A percentile compares a stretch with the other conserved stretches of the same genome.
These are phyloP conservation scores for Meredithiella fracta DNA, from an alignment of 2,329 filamentous ascomycete species.

Conservation along the genomic window DNA sequence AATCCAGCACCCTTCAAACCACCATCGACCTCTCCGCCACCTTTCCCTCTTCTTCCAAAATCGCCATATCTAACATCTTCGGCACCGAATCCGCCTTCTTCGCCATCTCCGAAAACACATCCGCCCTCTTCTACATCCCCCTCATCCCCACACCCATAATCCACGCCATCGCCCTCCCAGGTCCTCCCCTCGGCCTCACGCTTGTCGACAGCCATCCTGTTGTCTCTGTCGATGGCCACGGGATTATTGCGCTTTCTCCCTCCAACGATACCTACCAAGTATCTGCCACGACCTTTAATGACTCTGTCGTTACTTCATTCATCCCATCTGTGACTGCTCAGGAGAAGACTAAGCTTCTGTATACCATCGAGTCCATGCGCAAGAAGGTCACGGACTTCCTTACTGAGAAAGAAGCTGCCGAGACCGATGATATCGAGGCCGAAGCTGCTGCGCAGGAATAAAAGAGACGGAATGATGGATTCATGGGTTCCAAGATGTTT, in stretches of 20 bases:
- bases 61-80: constrained; percentile 28
- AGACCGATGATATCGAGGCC: not conserved
- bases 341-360: constrained; percentile 28
- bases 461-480: not conserved
- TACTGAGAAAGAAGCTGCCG: constrained; percentile 17
- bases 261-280: too few relatives aligned
- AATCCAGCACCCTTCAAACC: constrained; percentile 33
- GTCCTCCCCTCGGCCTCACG: constrained; percentile 16
- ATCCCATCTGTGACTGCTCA: constrained; percentile 21
- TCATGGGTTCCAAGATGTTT: too few relatives aligned
- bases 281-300: constrained; percentile 8
- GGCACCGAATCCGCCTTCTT: constrained; percentile 21
- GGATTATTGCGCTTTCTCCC: constrained; percentile 15
- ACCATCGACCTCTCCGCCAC: constrained; percentile 32
- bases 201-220: constrained; percentile 27
- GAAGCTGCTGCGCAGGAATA: not conserved
- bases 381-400: constrained; percentile 24
- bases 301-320: constrained; percentile 18
- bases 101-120: constrained; percentile 31
- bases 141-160: constrained; percentile 37
- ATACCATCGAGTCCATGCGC: constrained; percentile 31
- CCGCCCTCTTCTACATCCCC: constrained; percentile 51
- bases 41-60: constrained; percentile 17
- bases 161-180: constrained; percentile 20
- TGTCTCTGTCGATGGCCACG: constrained; percentile 16